A percentile compares a stretch with the other conserved stretches of the same genome.
Evolutionary conservation across 805 yeast species (phyloP).

Genomic region (Candida michaelii): DNA sequence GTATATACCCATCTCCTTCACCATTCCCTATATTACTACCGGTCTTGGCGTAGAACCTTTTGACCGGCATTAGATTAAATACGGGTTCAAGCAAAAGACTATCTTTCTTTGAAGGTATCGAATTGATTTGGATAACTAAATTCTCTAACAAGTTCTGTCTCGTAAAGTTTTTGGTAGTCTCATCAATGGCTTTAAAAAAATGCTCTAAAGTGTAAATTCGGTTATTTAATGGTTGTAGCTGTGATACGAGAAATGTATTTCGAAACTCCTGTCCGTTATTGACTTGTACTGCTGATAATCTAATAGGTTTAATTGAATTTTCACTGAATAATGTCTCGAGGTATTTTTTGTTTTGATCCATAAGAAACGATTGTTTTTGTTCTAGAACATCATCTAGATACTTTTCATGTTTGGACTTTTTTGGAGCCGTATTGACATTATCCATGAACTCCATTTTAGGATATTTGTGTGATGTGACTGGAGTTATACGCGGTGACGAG

Average conservation of each 20-base stretch:
- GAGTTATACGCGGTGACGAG: no score
- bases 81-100: slow-evolving; percentile 32
- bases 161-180: slow-evolving; percentile 41
- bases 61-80: slow-evolving; percentile 51
- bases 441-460: slow-evolving; percentile 22
- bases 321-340: slow-evolving; percentile 34
- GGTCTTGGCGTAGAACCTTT: slow-evolving; percentile 77
- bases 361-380: slow-evolving; percentile 31
- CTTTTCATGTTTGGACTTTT: slow-evolving; percentile 23
- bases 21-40: slow-evolving; percentile 97
- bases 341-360: slow-evolving; percentile 32
- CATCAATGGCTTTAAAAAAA: slow-evolving; percentile 43
- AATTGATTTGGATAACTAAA: slow-evolving; percentile 18
- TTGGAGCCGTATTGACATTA: slow-evolving; percentile 17
- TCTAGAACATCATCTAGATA: slow-evolving; percentile 24
- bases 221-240: slow-evolving; percentile 47
- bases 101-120: slow-evolving; percentile 20
- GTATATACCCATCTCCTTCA: slow-evolving; percentile 92
- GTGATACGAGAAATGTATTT: slow-evolving; percentile 44
- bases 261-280: slow-evolving; percentile 50
- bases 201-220: slow-evolving; percentile 36
- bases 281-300: slow-evolving; percentile 45
- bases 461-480: no score
- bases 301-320: slow-evolving; percentile 40
- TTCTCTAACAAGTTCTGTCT: slow-evolving; percentile 25